A percentile compares a stretch with the other conserved stretches of the same genome.
These are phyloP conservation scores for Paspalum notatum DNA, from an alignment of 176 grass and related monocot genomes.

Conservation along the genomic window DNA sequence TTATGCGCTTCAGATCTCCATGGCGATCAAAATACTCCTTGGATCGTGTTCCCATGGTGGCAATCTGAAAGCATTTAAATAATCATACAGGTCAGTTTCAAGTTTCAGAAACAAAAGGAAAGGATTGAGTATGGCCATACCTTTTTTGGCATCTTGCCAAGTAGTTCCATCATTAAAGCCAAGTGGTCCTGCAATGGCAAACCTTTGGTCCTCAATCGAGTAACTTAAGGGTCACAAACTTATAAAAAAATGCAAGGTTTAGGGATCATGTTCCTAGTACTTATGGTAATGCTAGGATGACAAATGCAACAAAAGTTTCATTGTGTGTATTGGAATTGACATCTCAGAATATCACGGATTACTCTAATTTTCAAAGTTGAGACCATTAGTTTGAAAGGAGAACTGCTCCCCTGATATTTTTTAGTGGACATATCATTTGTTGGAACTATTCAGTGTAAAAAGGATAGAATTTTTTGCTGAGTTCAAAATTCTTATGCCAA, in stretches of 20 bases:
- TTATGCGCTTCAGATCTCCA: slow-evolving; percentile 93
- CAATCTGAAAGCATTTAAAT: slow-evolving; percentile 65
- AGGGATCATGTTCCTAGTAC: background rate
- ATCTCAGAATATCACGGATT: background rate
- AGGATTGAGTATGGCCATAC: slow-evolving; percentile 41
- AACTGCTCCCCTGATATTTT: background rate
- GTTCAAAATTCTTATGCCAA: slow-evolving; percentile 7
- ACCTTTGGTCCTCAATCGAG: slow-evolving; percentile 16
- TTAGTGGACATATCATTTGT: slow-evolving; percentile 14
- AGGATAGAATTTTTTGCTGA: background rate
- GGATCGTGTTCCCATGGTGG: slow-evolving; percentile 68
- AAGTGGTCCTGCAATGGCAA: slow-evolving; percentile 77
- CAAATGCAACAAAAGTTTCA: background rate
- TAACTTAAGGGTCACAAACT: slow-evolving; percentile 7
- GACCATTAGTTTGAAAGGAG: slow-evolving; percentile 19
- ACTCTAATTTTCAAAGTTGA: slow-evolving; percentile 18
- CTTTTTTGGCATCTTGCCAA: slow-evolving; percentile 93
- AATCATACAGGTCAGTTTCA: slow-evolving; percentile 25
- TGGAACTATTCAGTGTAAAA: slow-evolving; percentile 19
- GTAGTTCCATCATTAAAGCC: slow-evolving; percentile 97
- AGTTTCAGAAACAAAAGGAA: slow-evolving; percentile 1
- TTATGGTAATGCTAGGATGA: background rate
- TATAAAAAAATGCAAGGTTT: slow-evolving; percentile 8
- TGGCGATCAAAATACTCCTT: slow-evolving; percentile 98
- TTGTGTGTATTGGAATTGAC: background rate